These are phyloP conservation scores for Botrytis paeoniae DNA, from an alignment of 2,329 filamentous ascomycete genomes.

Conservation along the genomic window DNA sequence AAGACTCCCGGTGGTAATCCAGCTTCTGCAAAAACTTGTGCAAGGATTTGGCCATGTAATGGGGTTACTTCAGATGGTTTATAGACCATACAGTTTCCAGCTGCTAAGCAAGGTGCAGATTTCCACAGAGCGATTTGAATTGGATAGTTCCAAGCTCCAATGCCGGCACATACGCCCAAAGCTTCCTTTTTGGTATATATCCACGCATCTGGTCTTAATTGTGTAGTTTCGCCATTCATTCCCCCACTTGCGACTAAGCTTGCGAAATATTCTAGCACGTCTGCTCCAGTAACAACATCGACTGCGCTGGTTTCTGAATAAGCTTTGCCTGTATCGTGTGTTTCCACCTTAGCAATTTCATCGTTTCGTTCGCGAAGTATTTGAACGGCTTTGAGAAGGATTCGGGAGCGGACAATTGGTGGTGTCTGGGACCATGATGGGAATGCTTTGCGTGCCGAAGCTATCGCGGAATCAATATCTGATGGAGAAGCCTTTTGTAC, in stretches of 20 bases:
- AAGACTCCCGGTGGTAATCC: conserved; percentile 80
- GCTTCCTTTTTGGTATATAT: conserved; percentile 80
- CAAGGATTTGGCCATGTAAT: conserved; percentile 73
- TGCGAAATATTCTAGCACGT: conserved; percentile 84
- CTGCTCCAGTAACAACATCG: conserved; percentile 77
- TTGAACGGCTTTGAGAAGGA: conserved; percentile 72
- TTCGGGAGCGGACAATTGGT: conserved; percentile 69
- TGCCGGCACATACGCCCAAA: conserved; percentile 79
- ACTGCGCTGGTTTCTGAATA: conserved; percentile 81
- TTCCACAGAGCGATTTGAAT: conserved; percentile 92
- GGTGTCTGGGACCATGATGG: conserved; percentile 72
- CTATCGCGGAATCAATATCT: conserved; percentile 69
- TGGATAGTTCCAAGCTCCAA: conserved; percentile 90
- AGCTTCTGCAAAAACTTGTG: conserved; percentile 73
- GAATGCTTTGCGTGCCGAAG: conserved; percentile 70
- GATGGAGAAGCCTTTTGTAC: conserved; percentile 66
- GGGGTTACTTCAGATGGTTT: conserved; percentile 87
- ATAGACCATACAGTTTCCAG: conserved; percentile 87
- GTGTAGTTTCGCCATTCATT: conserved; percentile 75
- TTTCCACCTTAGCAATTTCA: conserved; percentile 74
- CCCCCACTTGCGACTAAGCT: conserved; percentile 74
- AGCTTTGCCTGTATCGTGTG: conserved; percentile 81
- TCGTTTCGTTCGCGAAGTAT: conserved; percentile 76
- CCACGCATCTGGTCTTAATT: conserved; percentile 72
- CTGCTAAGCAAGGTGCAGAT: conserved; percentile 78